phyloP scores from a whole-genome alignment of 257 asterid species.

The Verbena officinalis region DNA sequence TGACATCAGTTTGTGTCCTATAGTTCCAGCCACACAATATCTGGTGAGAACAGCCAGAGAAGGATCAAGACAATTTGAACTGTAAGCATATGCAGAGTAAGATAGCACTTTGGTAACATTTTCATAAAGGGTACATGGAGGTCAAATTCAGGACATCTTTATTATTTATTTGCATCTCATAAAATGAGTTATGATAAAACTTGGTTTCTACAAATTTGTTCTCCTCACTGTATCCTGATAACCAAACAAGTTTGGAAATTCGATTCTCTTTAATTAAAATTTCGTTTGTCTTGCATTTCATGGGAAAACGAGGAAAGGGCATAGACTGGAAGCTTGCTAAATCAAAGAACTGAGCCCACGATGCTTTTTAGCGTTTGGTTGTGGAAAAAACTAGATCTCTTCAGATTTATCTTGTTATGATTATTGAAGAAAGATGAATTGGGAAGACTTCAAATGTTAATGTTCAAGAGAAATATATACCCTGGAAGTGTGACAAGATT shows the following conservation, averaged over 20 bases:
- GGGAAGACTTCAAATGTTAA: neutral
- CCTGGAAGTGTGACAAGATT: conserved; percentile 91
- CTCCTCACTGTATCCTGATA: neutral
- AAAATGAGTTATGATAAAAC: no score
- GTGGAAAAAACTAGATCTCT: neutral
- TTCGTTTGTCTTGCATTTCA: neutral
- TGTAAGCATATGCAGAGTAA: conserved; percentile 3
- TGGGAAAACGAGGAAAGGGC: neutral
- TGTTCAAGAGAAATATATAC: conserved; percentile 32
- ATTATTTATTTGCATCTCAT: neutral
- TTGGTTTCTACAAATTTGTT: neutral
- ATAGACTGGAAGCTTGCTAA: neutral
- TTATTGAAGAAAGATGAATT: neutral
- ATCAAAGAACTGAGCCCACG: neutral
- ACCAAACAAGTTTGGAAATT: neutral
- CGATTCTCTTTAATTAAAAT: neutral
- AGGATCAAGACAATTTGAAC: conserved; percentile 22
- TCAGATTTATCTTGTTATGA: neutral
- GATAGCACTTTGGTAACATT: neutral
- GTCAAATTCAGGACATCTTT: neutral
- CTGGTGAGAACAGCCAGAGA: conserved; percentile 38
- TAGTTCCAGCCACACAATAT: conserved; percentile 82
- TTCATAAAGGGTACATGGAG: neutral
- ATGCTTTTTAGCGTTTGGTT: neutral
- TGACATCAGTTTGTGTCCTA: conserved; percentile 78